Conservation (phyloP, 208 protist species). For the Trypanosoma scelopori region DNA sequence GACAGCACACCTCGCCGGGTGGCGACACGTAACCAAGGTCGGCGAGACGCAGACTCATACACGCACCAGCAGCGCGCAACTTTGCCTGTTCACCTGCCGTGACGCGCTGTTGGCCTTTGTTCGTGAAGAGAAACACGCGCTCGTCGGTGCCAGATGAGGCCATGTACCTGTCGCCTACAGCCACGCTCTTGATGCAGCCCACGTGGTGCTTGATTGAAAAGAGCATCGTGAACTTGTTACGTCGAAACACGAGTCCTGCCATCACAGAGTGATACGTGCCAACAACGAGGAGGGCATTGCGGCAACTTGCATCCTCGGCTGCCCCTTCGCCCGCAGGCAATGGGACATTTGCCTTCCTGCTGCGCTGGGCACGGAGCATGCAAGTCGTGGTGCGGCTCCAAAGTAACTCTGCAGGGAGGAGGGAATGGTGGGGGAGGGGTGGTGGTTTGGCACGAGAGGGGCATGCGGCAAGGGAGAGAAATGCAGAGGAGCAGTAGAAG, state of each 20-base stretch:
- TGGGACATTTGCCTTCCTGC: background rate
- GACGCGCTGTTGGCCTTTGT: slow-evolving; percentile 43
- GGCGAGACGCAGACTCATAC: slow-evolving; percentile 45
- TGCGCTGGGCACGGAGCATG: background rate
- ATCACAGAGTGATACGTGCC: slow-evolving; percentile 81
- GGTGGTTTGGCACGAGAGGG: no score
- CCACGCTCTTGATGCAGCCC: slow-evolving; percentile 45
- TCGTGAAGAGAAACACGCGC: slow-evolving; percentile 76
- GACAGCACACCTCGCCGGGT: slow-evolving; percentile 44
- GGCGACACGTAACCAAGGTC: slow-evolving; percentile 67
- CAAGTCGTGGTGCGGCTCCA: no score
- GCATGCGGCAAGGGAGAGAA: no score
- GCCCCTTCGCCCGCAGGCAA: background rate
- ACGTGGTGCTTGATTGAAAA: slow-evolving; percentile 79
- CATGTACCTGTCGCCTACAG: slow-evolving; percentile 48
- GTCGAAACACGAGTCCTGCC: slow-evolving; percentile 55
- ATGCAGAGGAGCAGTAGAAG: background rate
- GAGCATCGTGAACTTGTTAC: slow-evolving; percentile 59
- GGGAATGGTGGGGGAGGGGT: no score
- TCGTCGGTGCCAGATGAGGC: slow-evolving; percentile 71
- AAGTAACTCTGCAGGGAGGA: background rate
- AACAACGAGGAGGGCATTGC: slow-evolving; percentile 55
- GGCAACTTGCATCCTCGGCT: slow-evolving; percentile 21
- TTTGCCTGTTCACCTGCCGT: slow-evolving; percentile 28
- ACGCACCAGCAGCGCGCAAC: slow-evolving; percentile 39